These are phyloP conservation scores for Penicillium argentinense DNA, from an alignment of 495 filamentous ascomycete genomes.

Conservation along the genomic window DNA sequence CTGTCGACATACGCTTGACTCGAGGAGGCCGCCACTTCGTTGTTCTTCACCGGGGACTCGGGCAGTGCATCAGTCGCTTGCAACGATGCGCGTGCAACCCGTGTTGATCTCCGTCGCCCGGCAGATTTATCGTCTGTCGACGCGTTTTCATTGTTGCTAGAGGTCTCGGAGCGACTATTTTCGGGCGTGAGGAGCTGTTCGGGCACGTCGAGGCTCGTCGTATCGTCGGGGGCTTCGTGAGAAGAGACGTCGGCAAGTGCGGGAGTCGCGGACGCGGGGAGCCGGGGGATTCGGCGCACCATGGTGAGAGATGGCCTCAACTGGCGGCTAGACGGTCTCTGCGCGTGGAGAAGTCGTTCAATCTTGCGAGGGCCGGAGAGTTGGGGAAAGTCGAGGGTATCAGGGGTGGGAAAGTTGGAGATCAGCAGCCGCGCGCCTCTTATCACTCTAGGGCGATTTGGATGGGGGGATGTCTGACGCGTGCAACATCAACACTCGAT, in stretches of 20 bases:
- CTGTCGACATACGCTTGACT: constrained; percentile 41
- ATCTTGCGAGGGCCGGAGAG: constrained; percentile 14
- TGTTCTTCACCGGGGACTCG: constrained; percentile 18
- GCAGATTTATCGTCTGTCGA: constrained; percentile 41
- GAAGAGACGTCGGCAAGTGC: constrained; percentile 34
- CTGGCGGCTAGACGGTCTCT: constrained; percentile 14
- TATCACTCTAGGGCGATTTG: constrained; percentile 32
- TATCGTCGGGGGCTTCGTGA: constrained; percentile 32
- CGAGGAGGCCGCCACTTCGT: constrained; percentile 37
- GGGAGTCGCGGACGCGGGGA: constrained; percentile 32
- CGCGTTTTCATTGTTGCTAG: constrained; percentile 50
- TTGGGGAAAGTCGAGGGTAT: constrained; percentile 15
- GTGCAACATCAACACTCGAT: constrained; percentile 32
- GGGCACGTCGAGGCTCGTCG: constrained; percentile 42
- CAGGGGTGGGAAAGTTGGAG: constrained; percentile 31
- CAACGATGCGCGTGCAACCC: constrained; percentile 44
- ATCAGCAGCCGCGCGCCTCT: constrained; percentile 34
- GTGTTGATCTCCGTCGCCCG: constrained; percentile 41
- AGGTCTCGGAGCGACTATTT: constrained; percentile 50
- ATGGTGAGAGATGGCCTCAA: constrained; percentile 20
- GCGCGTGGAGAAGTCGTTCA: constrained; percentile 7
- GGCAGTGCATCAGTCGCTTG: constrained; percentile 30
- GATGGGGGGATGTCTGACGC: constrained; percentile 26
- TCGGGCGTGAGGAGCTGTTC: constrained; percentile 49
- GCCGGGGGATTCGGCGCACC: constrained; percentile 28